A percentile compares a stretch with the other conserved stretches of the same genome.
These are phyloP conservation scores for Immersiella caudata DNA, from an alignment of 495 filamentous ascomycete species.

Conservation along the genomic window DNA sequence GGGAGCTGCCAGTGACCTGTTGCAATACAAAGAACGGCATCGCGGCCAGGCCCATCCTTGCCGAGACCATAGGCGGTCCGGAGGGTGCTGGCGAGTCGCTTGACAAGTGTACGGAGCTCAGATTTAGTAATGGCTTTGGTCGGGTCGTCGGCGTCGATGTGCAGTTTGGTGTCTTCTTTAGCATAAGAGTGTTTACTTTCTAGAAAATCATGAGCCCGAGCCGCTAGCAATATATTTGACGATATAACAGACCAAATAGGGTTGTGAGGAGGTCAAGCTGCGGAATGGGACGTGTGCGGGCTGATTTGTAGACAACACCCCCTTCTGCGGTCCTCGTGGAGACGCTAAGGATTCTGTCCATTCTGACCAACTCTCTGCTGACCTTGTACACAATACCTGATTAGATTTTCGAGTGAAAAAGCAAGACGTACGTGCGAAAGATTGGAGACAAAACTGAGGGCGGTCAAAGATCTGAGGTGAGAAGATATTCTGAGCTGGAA, in stretches of 20 bases:
- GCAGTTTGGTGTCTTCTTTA: constrained; percentile 30
- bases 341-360: constrained; percentile 41
- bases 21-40: constrained; percentile 55
- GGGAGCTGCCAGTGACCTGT: constrained; percentile 52
- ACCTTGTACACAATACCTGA: neutral
- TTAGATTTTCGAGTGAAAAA: neutral
- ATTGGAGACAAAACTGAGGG: no score
- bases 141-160: constrained; percentile 52
- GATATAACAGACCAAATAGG: constrained; percentile 20
- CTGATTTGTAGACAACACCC: constrained; percentile 94
- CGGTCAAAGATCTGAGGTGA: no score
- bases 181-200: constrained; percentile 9
- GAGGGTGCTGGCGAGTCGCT: constrained; percentile 50
- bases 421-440: neutral
- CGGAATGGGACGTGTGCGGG: constrained; percentile 34
- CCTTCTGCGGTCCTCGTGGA: constrained; percentile 80
- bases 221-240: neutral
- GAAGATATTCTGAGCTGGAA: neutral
- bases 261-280: constrained; percentile 16
- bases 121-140: constrained; percentile 51
- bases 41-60: constrained; percentile 47
- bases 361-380: neutral
- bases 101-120: constrained; percentile 44
- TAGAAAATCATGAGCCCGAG: constrained; percentile 7
- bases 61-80: constrained; percentile 53